A percentile compares a stretch with the other conserved stretches of the same genome.
Evolutionary conservation across 352 stramenopile genomes (phyloP).

Genomic region (Phytophthora foliorum): DNA sequence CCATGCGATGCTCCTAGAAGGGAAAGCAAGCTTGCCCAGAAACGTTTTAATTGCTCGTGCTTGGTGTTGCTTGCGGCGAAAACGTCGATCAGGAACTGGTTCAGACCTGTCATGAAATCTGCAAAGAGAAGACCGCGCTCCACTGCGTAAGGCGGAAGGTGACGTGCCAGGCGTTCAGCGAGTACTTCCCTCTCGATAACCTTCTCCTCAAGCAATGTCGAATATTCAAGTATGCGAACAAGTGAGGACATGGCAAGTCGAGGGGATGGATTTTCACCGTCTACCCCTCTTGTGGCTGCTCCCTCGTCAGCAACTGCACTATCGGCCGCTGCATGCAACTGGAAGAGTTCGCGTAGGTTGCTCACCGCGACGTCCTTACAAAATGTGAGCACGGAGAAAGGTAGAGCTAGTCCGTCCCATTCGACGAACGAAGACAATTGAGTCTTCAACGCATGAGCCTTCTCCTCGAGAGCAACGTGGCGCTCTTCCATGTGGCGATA

Average conservation of each 20-base stretch:
- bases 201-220: slow-evolving; percentile 49
- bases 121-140: slow-evolving; percentile 61
- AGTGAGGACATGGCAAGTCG: slow-evolving; percentile 54
- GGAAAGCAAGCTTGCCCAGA: slow-evolving; percentile 63
- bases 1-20: slow-evolving; percentile 34
- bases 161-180: slow-evolving; percentile 28
- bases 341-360: slow-evolving; percentile 66
- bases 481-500: slow-evolving; percentile 70
- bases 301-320: slow-evolving; percentile 14
- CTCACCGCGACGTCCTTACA: slow-evolving; percentile 61
- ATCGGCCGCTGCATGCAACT: slow-evolving; percentile 45
- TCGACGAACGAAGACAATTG: slow-evolving; percentile 64
- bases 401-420: slow-evolving; percentile 57
- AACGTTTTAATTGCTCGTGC: slow-evolving; percentile 51
- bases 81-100: slow-evolving; percentile 50
- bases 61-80: slow-evolving; percentile 42
- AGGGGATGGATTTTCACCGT: slow-evolving; percentile 21
- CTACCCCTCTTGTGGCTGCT: neutral
- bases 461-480: slow-evolving; percentile 63
- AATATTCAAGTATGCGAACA: slow-evolving; percentile 59
- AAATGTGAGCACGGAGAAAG: slow-evolving; percentile 56
- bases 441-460: slow-evolving; percentile 47
- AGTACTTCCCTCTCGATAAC: slow-evolving; percentile 44
- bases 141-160: slow-evolving; percentile 56
- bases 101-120: slow-evolving; percentile 65